These are phyloP conservation scores for Didymella arachidicola DNA, from an alignment of 2,329 filamentous ascomycete species.

Conservation along the genomic window DNA sequence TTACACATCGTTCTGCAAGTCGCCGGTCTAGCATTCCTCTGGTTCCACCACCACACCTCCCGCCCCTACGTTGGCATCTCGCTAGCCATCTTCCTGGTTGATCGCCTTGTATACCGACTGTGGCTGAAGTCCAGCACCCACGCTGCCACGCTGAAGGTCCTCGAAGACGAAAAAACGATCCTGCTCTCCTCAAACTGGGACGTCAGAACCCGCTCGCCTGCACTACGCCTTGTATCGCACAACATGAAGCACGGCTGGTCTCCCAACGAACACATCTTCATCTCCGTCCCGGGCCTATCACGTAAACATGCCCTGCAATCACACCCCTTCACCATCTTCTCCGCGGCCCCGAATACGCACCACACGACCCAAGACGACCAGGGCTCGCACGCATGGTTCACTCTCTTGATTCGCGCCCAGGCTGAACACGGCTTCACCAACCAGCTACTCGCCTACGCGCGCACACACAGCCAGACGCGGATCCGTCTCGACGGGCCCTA, in stretches of 20 bases:
- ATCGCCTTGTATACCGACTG: constrained; percentile 66
- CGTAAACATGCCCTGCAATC: constrained; percentile 64
- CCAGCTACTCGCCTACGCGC: constrained; percentile 62
- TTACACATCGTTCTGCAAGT: constrained; percentile 66
- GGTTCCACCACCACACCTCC: constrained; percentile 64
- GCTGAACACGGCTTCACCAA: constrained; percentile 63
- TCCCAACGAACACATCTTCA: constrained; percentile 69
- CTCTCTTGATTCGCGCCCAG: constrained; percentile 67
- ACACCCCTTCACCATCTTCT: constrained; percentile 73
- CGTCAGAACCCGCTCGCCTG: constrained; percentile 26
- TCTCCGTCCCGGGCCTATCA: constrained; percentile 65
- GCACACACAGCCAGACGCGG: constrained; percentile 52
- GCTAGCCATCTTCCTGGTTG: constrained; percentile 64
- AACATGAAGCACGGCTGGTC: constrained; percentile 63
- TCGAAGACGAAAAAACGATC: constrained; percentile 66
- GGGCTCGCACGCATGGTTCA: constrained; percentile 60
- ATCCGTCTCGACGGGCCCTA: constrained; percentile 71
- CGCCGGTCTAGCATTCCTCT: constrained; percentile 64
- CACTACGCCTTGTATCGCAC: constrained; percentile 25
- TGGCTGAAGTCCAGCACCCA: constrained; percentile 60
- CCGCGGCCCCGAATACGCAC: constrained; percentile 57
- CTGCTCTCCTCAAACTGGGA: constrained; percentile 58
- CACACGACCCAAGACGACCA: constrained; percentile 35
- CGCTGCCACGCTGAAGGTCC: constrained; percentile 60
- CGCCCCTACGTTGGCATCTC: constrained; percentile 63